Evolutionary conservation across 345 rosid genomes (phyloP), one percentile per base, ranked within the genome.

Genomic region (Garcia nutans): DNA sequence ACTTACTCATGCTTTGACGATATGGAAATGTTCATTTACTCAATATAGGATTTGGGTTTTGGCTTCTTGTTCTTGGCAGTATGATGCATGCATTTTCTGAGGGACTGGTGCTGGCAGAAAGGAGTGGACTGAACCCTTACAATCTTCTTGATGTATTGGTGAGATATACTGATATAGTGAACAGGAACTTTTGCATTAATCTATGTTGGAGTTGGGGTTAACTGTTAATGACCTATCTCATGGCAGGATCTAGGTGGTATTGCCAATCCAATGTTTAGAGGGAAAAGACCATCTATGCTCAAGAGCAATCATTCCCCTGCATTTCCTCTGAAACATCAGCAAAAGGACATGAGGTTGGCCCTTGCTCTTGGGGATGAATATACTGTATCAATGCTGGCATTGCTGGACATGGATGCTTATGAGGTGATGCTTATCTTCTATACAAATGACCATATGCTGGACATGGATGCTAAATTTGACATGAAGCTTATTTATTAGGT

Each of bases 331-430:
- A 95, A 95, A 78, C 97, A 95, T 87, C 94, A 90, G 84, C 99
- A 93, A 83, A 95, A 93, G 76, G 97, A 95, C 81, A 85, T 93
- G 91, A 90, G 98, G 82, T 77, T 95, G 86, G 99, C 99, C 80
- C 89, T 95, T 72, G 92, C 94, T 55, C 97, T 95, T n/a, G 99
- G 99, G 23, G 99, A 95, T 78, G 96, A 91, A 82, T 90, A 88
- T 75, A 91, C 96, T 31, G 82, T 93, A 23, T 84, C 98, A 45
- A 91, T 93, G 98, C 99, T 93, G 31, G 98, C 97, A 22, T n/a
- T n/a, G 99, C 98, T 2, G 94, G n/a, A n/a, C n/a, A n/a, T n/a
- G n/a, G n/a, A 96, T 54, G 86, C 99, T 54, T 91, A 93, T 78
- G 99, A 95, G 96, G 99, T 91, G 12, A 63, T 33, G 24, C 54